These are phyloP conservation scores for Fusarium agapanthi DNA, from an alignment of 2,329 filamentous ascomycete species.

Conservation along the genomic window DNA sequence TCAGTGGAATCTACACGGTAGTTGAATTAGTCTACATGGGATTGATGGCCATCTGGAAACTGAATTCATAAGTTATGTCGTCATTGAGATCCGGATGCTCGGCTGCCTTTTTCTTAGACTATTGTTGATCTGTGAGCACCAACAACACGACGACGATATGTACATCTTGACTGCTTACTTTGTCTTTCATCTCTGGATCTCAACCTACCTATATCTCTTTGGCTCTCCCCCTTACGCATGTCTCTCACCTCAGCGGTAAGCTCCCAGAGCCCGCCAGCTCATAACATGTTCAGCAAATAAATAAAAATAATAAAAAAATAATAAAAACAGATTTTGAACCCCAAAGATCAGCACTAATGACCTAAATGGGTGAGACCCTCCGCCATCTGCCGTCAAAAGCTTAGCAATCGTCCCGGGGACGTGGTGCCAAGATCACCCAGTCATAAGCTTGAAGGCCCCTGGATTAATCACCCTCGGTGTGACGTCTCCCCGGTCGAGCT, in stretches of 20 bases:
- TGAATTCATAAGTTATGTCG: neutral
- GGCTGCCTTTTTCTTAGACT: neutral
- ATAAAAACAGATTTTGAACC: neutral
- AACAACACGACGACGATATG: neutral
- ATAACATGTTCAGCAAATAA: neutral
- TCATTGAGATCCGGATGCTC: conserved; percentile 15
- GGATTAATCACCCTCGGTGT: conserved; percentile 39
- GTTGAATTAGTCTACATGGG: neutral
- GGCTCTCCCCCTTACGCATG: neutral
- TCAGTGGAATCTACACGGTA: neutral
- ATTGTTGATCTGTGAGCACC: conserved; percentile 28
- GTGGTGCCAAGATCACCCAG: conserved; percentile 18
- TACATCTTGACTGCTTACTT: neutral
- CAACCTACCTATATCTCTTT: neutral
- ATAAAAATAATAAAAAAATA: too few species aligned
- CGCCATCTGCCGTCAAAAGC: conserved; percentile 3
- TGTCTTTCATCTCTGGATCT: neutral
- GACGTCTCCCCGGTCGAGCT: conserved; percentile 19
- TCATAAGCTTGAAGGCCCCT: conserved; percentile 2
- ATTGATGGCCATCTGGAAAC: neutral
- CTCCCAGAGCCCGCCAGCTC: conserved; percentile 4
- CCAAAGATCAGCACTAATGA: conserved; percentile 32
- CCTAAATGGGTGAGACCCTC: neutral
- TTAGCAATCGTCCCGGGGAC: conserved; percentile 35
- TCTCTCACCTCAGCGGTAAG: conserved; percentile 19